Conservation (phyloP, 176 grass and related monocot genomes). For the Dactylis glomerata region DNA sequence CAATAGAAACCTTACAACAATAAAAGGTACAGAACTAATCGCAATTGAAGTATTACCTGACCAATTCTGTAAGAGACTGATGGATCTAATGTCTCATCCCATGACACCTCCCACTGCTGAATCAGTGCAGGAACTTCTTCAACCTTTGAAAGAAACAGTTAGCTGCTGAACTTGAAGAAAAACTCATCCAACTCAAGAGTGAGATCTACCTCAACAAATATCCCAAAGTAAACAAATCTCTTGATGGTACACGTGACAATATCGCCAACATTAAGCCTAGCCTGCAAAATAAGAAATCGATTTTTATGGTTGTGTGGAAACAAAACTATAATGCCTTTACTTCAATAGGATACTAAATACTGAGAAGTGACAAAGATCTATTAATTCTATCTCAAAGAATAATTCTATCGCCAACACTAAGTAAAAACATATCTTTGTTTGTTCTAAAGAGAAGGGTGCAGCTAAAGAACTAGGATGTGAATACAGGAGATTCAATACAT, state of each 20-base stretch:
- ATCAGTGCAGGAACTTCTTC: conserved; percentile 85
- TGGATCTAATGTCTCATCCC: conserved; percentile 88
- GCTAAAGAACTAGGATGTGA: background rate
- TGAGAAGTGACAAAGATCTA: background rate
- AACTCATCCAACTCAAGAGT: background rate
- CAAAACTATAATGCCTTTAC: background rate
- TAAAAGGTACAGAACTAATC: background rate
- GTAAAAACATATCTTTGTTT: background rate
- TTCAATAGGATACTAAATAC: background rate
- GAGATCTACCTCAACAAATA: conserved; percentile 83
- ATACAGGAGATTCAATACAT: background rate
- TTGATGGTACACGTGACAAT: conserved; percentile 70
- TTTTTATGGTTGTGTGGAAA: background rate
- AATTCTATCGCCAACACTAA: background rate
- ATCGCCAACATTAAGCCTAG: conserved; percentile 85
- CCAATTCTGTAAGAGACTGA: conserved; percentile 80
- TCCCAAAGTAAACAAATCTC: conserved; percentile 88
- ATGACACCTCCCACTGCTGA: conserved; percentile 82
- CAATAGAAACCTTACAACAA: background rate
- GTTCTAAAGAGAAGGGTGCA: background rate
- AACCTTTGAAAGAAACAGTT: conserved; percentile 61
- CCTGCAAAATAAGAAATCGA: conserved; percentile 55
- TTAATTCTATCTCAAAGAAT: background rate
- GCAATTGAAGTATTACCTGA: conserved; percentile 47
- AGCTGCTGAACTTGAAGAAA: conserved; percentile 28